phyloP scores from a whole-genome alignment of 805 yeast species.

The Wickerhamiella nectarea region DNA sequence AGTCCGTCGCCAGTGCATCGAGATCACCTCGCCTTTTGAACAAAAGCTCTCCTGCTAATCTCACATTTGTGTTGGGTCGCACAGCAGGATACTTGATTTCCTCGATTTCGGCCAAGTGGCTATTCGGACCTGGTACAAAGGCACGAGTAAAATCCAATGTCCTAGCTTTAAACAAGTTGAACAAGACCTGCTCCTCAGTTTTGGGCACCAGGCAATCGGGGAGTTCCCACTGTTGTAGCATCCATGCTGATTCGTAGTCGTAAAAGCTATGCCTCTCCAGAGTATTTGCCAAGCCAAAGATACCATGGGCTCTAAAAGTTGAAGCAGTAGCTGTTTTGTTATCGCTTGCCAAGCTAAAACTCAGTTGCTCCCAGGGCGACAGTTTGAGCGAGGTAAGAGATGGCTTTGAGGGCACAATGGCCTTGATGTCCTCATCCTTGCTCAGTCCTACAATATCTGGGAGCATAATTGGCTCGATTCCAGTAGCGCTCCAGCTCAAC shows the following conservation, averaged over 20 bases:
- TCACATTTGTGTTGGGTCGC: background rate
- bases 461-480: background rate
- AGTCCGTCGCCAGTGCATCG: constrained; percentile 17
- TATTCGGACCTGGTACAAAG: background rate
- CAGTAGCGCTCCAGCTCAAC: background rate
- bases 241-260: constrained; percentile 40
- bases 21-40: constrained; percentile 17
- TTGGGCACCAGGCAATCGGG: constrained; percentile 33
- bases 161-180: constrained; percentile 34
- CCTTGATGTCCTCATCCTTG: background rate
- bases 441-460: background rate
- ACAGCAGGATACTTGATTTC: background rate
- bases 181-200: constrained; percentile 36
- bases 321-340: background rate
- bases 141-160: constrained; percentile 1
- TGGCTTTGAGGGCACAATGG: background rate
- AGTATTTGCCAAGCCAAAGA: constrained; percentile 12
- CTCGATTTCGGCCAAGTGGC: background rate
- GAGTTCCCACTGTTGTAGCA: constrained; percentile 62
- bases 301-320: constrained; percentile 9
- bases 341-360: constrained; percentile 9
- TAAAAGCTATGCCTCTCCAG: constrained; percentile 2
- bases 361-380: constrained; percentile 11
- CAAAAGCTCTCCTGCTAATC: constrained; percentile 14
- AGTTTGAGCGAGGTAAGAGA: constrained; percentile 1